phyloP scores from a whole-genome alignment of 371 early-diverging fungal genomes.

The Rhizopus stolonifer region DNA sequence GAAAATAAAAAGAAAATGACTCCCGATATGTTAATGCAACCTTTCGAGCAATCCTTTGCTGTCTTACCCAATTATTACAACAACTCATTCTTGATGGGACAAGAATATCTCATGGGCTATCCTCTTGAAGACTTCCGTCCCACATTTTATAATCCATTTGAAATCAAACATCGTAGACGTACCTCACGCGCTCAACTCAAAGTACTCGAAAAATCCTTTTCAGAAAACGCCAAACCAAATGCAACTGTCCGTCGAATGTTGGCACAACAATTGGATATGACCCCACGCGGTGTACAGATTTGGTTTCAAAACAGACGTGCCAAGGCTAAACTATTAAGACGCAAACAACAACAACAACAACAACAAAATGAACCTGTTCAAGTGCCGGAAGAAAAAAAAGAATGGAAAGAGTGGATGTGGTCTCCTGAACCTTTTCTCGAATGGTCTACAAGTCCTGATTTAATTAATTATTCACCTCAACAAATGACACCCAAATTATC shows the following conservation, averaged over 20 bases:
- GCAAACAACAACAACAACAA: constrained; percentile 13
- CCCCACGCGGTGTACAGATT: constrained; percentile 80
- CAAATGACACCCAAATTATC: constrained; percentile 29
- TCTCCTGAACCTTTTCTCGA: not conserved
- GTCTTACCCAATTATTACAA: constrained; percentile 11
- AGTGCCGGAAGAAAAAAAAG: constrained; percentile 15
- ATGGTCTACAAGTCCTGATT: constrained; percentile 11
- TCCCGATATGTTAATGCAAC: constrained; percentile 32
- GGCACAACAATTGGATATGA: constrained; percentile 73
- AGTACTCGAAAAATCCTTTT: constrained; percentile 60
- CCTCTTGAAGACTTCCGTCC: constrained; percentile 20
- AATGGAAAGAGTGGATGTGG: constrained; percentile 12
- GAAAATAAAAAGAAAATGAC: not conserved
- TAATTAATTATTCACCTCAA: constrained; percentile 18
- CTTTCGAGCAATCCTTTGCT: constrained; percentile 29
- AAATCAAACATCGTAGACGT: constrained; percentile 60
- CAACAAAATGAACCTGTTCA: not conserved
- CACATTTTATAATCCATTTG: constrained; percentile 38
- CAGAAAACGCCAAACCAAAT: constrained; percentile 66
- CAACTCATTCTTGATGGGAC: not conserved
- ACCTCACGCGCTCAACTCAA: constrained; percentile 64
- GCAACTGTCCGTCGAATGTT: constrained; percentile 69
- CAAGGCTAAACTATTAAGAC: constrained; percentile 55
- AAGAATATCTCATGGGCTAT: constrained; percentile 14
- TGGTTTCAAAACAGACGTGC: constrained; percentile 95